phyloP scores from a whole-genome alignment of 1,284 basidiomycete species.

The Ustilago shanxiensis region DNA sequence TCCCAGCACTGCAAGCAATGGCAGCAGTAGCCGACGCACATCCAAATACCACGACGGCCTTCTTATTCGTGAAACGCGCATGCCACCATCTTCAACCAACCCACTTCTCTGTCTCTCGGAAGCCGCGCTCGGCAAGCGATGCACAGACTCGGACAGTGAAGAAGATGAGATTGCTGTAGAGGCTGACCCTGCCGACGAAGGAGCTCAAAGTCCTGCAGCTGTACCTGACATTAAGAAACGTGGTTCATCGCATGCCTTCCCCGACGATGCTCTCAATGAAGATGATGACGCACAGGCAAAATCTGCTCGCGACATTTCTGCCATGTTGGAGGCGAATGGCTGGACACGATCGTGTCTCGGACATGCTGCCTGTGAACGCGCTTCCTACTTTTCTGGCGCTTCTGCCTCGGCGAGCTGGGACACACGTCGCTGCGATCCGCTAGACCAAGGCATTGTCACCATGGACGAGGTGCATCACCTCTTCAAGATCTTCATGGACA shows the following conservation, averaged over 20 bases:
- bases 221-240: slow-evolving; percentile 24
- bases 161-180: slow-evolving; percentile 40
- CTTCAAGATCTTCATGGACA: slow-evolving; percentile 42
- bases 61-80: slow-evolving; percentile 45
- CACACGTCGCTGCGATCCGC: slow-evolving; percentile 42
- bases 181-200: slow-evolving; percentile 7
- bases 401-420: slow-evolving; percentile 49
- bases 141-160: slow-evolving; percentile 47
- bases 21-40: slow-evolving; percentile 36
- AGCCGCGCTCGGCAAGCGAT: slow-evolving; percentile 50
- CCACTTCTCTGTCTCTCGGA: slow-evolving; percentile 52
- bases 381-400: slow-evolving; percentile 51
- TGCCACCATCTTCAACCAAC: slow-evolving; percentile 52
- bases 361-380: slow-evolving; percentile 47
- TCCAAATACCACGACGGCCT: slow-evolving; percentile 53
- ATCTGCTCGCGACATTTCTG: slow-evolving; percentile 38
- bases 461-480: slow-evolving; percentile 46
- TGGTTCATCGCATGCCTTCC: slow-evolving; percentile 9
- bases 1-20: slow-evolving; percentile 24
- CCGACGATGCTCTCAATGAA: slow-evolving; percentile 25
- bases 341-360: slow-evolving; percentile 45
- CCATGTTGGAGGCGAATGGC: slow-evolving; percentile 39
- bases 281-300: slow-evolving; percentile 36
- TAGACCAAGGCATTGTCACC: slow-evolving; percentile 48
- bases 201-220: slow-evolving; percentile 16